Evolutionary conservation across 2,329 filamentous ascomycete genomes (phyloP).

Genomic region (Alternaria gaisen): DNA sequence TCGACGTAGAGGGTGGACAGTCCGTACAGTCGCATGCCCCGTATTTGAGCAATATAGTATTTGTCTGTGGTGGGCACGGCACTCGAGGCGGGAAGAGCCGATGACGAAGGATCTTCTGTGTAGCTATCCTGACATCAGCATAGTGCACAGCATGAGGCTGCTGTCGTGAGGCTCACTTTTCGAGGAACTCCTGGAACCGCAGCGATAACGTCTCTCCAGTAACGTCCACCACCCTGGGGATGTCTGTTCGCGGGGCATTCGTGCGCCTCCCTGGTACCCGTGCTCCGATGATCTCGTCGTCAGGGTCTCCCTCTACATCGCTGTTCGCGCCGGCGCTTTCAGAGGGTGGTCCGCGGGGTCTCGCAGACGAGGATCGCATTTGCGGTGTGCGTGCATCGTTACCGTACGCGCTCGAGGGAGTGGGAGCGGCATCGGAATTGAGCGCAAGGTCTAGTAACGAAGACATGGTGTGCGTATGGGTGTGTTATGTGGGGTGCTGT

Average conservation of each 20-base stretch:
- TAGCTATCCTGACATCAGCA: constrained; percentile 57
- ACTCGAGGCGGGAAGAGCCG: constrained; percentile 71
- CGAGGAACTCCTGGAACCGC: constrained; percentile 81
- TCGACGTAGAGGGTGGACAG: constrained; percentile 90
- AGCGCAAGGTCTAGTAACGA: constrained; percentile 61
- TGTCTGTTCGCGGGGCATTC: constrained; percentile 62
- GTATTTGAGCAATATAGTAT: constrained; percentile 86
- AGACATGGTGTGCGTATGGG: constrained; percentile 55
- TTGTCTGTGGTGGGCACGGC: constrained; percentile 75
- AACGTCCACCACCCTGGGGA: constrained; percentile 78
- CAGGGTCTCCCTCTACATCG: constrained; percentile 67
- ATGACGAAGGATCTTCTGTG: constrained; percentile 72
- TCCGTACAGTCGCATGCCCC: constrained; percentile 75
- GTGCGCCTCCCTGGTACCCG: constrained; percentile 51
- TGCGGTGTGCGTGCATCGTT: constrained; percentile 50
- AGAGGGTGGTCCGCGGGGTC: constrained; percentile 63
- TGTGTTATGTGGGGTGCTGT: constrained; percentile 15
- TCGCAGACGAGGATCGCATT: constrained; percentile 61
- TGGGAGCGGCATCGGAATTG: constrained; percentile 56
- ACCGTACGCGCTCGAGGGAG: constrained; percentile 49
- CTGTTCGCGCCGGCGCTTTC: constrained; percentile 62
- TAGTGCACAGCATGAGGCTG: not conserved
- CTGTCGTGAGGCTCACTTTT: constrained; percentile 64
- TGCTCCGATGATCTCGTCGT: constrained; percentile 68
- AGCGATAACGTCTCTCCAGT: constrained; percentile 78